Conservation (phyloP, 2,329 filamentous ascomycete genomes). For the Apiospora aurea region DNA sequence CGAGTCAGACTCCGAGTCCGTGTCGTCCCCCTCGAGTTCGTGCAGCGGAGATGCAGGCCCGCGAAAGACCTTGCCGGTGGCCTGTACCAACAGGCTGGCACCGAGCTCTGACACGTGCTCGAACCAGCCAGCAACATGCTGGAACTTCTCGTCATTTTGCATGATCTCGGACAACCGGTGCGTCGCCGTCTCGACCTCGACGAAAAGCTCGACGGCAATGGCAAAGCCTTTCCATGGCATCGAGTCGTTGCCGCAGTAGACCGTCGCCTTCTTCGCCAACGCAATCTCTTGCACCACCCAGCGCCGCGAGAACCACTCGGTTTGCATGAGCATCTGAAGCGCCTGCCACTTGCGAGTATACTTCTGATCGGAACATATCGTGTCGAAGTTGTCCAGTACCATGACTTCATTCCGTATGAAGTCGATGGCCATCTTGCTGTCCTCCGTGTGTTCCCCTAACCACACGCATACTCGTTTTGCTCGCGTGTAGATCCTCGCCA, state of each 20-base stretch:
- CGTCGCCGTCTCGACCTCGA: not conserved
- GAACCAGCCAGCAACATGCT: constrained; percentile 41
- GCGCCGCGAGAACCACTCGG: not conserved
- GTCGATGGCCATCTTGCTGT: not conserved
- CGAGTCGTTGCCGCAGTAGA: constrained; percentile 4
- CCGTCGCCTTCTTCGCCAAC: not conserved
- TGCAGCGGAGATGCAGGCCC: not conserved
- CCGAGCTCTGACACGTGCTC: constrained; percentile 45
- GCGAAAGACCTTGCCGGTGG: constrained; percentile 43
- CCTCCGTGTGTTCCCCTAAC: not conserved
- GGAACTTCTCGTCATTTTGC: constrained; percentile 32
- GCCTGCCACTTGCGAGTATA: not conserved
- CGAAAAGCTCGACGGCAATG: constrained; percentile 2
- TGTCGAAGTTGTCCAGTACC: not conserved
- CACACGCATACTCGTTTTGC: not conserved
- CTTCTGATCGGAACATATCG: not conserved
- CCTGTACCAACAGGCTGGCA: constrained; percentile 45
- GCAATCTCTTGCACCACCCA: constrained; percentile 20
- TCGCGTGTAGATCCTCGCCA: constrained; percentile 8
- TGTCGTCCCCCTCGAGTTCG: not conserved
- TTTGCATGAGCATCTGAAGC: constrained; percentile 6
- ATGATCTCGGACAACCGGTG: not conserved
- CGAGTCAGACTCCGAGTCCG: not conserved
- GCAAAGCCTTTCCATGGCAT: not conserved
- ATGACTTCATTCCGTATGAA: not conserved